Evolutionary conservation across 768 basidiomycete genomes (phyloP), one percentile per base, ranked within the genome.

Genomic region (Psilocybe azurescens): DNA sequence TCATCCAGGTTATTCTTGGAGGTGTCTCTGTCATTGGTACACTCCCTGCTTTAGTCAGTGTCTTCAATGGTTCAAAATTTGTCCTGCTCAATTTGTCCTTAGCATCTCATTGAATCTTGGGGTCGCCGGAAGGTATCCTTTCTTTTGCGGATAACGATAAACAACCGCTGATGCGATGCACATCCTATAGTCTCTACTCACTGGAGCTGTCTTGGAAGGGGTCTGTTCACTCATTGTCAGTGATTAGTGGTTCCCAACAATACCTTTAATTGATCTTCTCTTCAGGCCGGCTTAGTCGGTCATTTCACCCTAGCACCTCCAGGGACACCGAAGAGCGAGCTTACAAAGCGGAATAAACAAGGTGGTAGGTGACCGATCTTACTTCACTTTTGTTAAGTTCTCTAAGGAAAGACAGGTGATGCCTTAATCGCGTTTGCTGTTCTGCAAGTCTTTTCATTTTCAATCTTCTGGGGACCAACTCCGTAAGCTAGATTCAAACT

Each of bases 1-100:
- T 86, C n/a, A 90, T 92, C 65, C 91, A 91, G 69, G 81, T 84
- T 8, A 88, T 91, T 59, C 78, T 92, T 24, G 90, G 89, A n/a
- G 90, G 77, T 0, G 89, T 93, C 9, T 90, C 90, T 1, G 86
- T 93, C 9, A 83, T 79, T 24, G 89, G 87, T 24, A 90, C 90
- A 9, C 65, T 93, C 53, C 91, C 92, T 29, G 89, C 90, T 1
- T 73, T 93, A 59, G 82, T 81, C 60, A 57, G 78, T 68, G 48
- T 38, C 51, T 18, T 38, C 32, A 24, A 13, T 14, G 36, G 7
- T 33, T 46, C 46, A 13, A 29, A n/a, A 36, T 18, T n/a, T 13
- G 20, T 47, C 4, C 28, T 56, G 58, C 57, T 58, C 13, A 38
- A 14, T 8, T 4, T 16, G 52, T 53, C 56, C 30, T 1, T 49